Evolutionary conservation across 2,329 filamentous ascomycete genomes (phyloP), one percentile per base, ranked within the genome.

Genomic region (Aspergillus thermomutatus): DNA sequence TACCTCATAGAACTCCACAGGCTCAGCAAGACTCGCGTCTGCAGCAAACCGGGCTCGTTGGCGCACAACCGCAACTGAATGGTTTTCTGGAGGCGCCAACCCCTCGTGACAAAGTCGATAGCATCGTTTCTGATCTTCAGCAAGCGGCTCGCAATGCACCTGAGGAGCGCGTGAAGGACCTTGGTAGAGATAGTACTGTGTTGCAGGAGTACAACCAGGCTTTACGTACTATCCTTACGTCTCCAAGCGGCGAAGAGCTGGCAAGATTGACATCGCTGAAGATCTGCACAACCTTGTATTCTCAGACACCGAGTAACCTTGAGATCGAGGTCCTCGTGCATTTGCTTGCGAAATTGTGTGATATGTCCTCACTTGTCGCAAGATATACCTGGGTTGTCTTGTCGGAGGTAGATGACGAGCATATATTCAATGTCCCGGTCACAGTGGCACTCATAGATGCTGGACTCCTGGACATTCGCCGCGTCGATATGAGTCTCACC

Each of bases 401-500:
- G 26, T 79, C 78, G 0, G 77, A 80, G 57, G 72, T 78, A 52
- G 82, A 86, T 53, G 82, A 86, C 53, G 80, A 86, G 62, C 80
- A 85, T 59, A 78, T 88, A 62, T 84, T 85, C 70, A 87, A 87
- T 61, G 79, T 85, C 21, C 78, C 80, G 11, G 83, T 87, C 25
- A 85, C 84, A 40, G 77, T 85, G 51, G 81, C 82, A 50, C 77
- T 88, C 31, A 80, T 88, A 57, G 80, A 83, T 59, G 81, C 82
- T 48, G 81, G 80, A 9, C 73, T 88, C 34, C 77, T 89, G 64
- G 84, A 87, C 58, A 77, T 87, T 58, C 80, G 82, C 55, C 81
- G 82, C 52, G 83, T 92, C 50, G 90, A 92, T 66, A 80, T 84
- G 23, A 87, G 89, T 52, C 83, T 92, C 63, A 85, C 90, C 7